Base-by-base conservation (phyloP, 2,329 filamentous ascomycete species). In the Claviceps maximensis region DNA sequence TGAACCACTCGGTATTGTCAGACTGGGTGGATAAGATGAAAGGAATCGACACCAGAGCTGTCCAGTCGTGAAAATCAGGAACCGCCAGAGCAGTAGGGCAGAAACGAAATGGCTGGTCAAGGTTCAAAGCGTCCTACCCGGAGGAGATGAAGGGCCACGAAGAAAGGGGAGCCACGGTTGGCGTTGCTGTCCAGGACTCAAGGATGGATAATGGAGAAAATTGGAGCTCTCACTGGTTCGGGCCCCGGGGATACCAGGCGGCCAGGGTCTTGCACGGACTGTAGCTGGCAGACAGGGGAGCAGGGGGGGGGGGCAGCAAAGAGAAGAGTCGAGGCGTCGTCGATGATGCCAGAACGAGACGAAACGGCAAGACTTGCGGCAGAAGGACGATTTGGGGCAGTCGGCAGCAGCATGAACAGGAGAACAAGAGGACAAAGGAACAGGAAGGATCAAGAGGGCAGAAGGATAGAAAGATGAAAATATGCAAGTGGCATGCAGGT, bases 201-300 rank as follows among this genome's bases (percentile, higher is more conserved):
- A 36, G 33, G 33, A 36, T 36, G 7, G 29, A 40, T 52, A 15
- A 49, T 23, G 45, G 42, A 41, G 47, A 57, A 57, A 57, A 57
- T 47, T 56, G 55, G 55, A 53, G 53, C 55, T 53, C 51, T 49
- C 19, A 46, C 31, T 47, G 45, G 25, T 19, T 31, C 10, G 45
- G 44, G 8, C 7, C 48, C 47, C 36, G 42, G 31, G 50, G 23
- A 53, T 21, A 15, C 13, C 19, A 8, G 29, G 10, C 12, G 19
- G 51, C 47, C 50, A 49, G 54, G 56, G 52, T 52, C 49, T 25
- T 40, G 27, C 19, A 17, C 23, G 29, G 44, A 29, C 33, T 19
- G 17, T 19, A 44, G 31, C 40, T 42, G 23, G 38, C 40, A 23
- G 12, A 44, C 8, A 25, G 49, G 12, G 41, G 31, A 29, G n/a